Conservation (phyloP, 495 filamentous ascomycete species). For the Trichoderma gamsii region DNA sequence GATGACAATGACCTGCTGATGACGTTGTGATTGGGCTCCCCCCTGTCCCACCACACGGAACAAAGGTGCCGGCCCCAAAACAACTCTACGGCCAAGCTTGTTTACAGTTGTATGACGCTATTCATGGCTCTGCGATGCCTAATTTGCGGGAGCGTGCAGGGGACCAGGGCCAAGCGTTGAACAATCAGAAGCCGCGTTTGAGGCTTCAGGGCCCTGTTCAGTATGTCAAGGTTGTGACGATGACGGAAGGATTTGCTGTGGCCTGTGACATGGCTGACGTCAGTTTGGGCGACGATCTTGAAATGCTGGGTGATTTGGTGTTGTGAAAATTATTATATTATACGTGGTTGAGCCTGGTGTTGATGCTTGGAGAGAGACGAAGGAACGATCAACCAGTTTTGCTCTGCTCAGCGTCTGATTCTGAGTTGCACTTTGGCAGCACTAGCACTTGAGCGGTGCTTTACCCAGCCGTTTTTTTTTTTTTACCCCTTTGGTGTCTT, state of each 20-base stretch:
- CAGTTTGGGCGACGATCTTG: not conserved
- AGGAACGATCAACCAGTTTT: no score
- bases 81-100: constrained; percentile 9
- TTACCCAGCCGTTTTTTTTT: no score
- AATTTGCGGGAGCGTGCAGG: not conserved
- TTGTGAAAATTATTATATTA: not conserved
- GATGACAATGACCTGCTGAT: not conserved
- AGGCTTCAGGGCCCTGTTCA: not conserved
- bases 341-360: not conserved
- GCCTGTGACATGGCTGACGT: not conserved
- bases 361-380: not conserved
- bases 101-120: constrained; percentile 9
- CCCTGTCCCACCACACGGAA: not conserved
- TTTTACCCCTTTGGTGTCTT: no score
- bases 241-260: not conserved
- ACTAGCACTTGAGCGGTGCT: no score
- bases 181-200: not conserved
- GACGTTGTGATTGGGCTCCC: constrained; percentile 9
- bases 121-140: not conserved
- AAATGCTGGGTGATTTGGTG: not conserved
- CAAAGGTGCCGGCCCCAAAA: not conserved
- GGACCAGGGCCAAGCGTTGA: not conserved
- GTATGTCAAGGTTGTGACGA: not conserved
- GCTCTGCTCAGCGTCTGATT: no score
- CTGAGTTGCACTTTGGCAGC: no score